phyloP scores from a whole-genome alignment of 768 basidiomycete genomes.

The Rubroboletus pulcherrimus region DNA sequence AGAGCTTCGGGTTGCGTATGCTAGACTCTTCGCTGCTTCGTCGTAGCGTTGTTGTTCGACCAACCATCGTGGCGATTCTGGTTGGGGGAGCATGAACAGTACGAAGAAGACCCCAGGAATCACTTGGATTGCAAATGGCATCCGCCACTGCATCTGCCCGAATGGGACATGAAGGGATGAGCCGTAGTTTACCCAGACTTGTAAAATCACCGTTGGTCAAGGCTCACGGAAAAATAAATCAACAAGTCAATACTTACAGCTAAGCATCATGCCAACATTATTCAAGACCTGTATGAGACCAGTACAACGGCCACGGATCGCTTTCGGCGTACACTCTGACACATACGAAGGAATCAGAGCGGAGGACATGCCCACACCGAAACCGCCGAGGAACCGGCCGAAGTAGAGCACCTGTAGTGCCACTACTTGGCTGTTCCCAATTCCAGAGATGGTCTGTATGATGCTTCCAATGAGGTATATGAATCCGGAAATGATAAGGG shows the following conservation, averaged over 20 bases:
- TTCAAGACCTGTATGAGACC: conserved; percentile 37
- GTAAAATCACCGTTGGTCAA: conserved; percentile 3
- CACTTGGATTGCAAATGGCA: conserved; percentile 50
- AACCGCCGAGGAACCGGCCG: conserved; percentile 55
- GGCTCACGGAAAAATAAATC: background rate
- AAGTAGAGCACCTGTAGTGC: conserved; percentile 41
- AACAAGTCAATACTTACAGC: conserved; percentile 23
- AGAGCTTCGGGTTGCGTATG: conserved; percentile 32
- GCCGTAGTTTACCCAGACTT: conserved; percentile 49
- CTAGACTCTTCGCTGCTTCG: conserved; percentile 38
- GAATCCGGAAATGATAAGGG: conserved; percentile 41
- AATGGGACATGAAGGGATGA: conserved; percentile 34
- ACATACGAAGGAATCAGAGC: conserved; percentile 50
- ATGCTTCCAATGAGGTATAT: conserved; percentile 47
- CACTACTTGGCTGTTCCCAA: conserved; percentile 35
- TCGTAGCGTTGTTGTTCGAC: conserved; percentile 44
- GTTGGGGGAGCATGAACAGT: conserved; percentile 43
- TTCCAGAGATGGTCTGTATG: conserved; percentile 43
- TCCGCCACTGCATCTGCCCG: conserved; percentile 48
- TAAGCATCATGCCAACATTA: conserved; percentile 34
- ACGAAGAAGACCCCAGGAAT: conserved; percentile 50
- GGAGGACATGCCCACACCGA: conserved; percentile 55
- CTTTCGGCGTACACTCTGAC: conserved; percentile 46
- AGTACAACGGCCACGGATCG: conserved; percentile 49
- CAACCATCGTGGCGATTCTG: conserved; percentile 57